Base-by-base conservation (phyloP, 306 rosid genomes). In the Citrullus colocynthis region DNA sequence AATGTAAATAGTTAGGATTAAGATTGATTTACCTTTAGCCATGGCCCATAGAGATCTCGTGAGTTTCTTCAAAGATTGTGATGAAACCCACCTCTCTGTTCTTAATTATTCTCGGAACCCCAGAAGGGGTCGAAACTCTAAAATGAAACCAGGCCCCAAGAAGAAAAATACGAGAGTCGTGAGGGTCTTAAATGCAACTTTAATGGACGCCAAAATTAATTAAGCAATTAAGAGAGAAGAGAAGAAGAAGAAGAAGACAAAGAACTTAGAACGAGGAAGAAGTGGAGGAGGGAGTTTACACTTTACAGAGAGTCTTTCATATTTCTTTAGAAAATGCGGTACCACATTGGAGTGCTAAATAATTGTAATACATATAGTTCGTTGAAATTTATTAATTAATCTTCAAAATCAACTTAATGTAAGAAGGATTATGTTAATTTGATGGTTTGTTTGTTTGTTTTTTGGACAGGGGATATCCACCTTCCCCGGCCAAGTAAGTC, bases 11-110 rank as follows among this genome's bases (percentile, higher is more conserved):
- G 64, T 13, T 69, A 24, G 84, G 86, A 85, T 83, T 67, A 48
- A 71, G 80, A 49, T 17, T 3, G 61, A 14, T 18, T 24, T 61
- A 42, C 24, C 61, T 54, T 32, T 36, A 58, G 69, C 57, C 87
- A 88, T 85, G 66, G 67, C 60, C 87, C 87, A 88, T 84, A 78
- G 77, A 88, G 70, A 81, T 83, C 92, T 85, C 96, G 97, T 93
- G 91, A 89, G 83, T 69, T 32, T 74, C 39, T 70, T 86, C 75
- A 91, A 78, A 81, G 84, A 58, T 36, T 65, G 77, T 75, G 84
- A 78, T 61, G 51, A 74, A 87, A 65, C 41, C 74, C 90, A 84
- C 86, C 88, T 86, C 83, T 81, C 15, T 44, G 71, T 63, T 80
- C 49, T 83, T 45, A 79, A 83, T 37, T 64, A 2, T 34, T 80